Evolutionary conservation across 148 eudicot species (phyloP), one percentile per base, ranked within the genome.

Genomic region (Linanthus parryae): DNA sequence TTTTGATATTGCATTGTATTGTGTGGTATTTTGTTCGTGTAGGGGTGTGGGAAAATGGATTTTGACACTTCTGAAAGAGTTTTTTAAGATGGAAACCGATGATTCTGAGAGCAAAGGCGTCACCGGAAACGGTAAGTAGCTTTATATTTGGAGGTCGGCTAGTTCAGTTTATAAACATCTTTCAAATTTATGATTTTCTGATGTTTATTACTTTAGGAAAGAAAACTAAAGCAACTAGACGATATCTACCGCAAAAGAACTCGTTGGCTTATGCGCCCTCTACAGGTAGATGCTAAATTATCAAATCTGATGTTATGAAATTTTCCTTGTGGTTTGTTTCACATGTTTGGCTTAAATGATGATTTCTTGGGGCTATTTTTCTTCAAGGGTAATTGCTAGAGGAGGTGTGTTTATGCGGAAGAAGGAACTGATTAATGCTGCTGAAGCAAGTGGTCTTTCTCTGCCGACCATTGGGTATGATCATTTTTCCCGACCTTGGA

Each of bases 31-130:
- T n/a, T n/a, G n/a, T n/a, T n/a, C n/a, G n/a, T n/a, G 27, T 48
- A 91, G 98, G 84, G 95, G 94, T 48, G 84, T 91, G 34, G 98
- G 98, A 18, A 87, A 73, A 59, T 91, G 96, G 96, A 73, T 84
- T 44, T 57, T 81, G 59, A 81, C 58, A 75, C 78, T 76, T 53
- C 74, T 81, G 87, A 70, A 73, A 62, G 94, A 53, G 25, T 87
- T 74, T 75, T 91, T 91, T 58, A 57, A 51, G 55, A 58, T 59
- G 55, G 73, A 67, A 50, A 41, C 64, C 10, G 65, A 62, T 64
- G 66, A 57, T 59, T 61, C 80, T 31, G 74, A 67, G 43, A 67
- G 48, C 17, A 86, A 79, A 33, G 68, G 60, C 49, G 36, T 73
- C 39, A 45, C 68, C 4, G 56, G 41, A 57, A 76, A 73, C 53